phyloP scores from a whole-genome alignment of 768 basidiomycete species.

The Leccinum imitatum region DNA sequence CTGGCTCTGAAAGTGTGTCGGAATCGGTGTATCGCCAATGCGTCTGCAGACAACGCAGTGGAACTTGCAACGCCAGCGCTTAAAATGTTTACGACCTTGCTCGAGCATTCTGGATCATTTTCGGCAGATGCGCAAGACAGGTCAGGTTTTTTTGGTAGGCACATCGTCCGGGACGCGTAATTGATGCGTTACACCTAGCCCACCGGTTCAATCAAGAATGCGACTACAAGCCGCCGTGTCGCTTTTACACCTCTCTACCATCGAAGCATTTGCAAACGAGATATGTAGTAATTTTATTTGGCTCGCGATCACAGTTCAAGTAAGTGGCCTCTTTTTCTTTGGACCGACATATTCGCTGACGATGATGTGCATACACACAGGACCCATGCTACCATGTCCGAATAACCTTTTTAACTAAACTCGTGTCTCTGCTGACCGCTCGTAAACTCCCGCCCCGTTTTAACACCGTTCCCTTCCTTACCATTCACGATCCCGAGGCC shows the following conservation, averaged over 20 bases:
- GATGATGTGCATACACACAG: slow-evolving; percentile 37
- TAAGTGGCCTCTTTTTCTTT: slow-evolving; percentile 29
- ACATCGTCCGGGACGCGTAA: neutral
- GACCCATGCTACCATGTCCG: slow-evolving; percentile 91
- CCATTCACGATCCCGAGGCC: slow-evolving; percentile 86
- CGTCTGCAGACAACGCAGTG: slow-evolving; percentile 52
- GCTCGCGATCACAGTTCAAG: slow-evolving; percentile 77
- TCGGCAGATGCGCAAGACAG: slow-evolving; percentile 51
- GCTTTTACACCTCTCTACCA: slow-evolving; percentile 71
- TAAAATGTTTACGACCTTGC: slow-evolving; percentile 70
- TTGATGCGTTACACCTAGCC: slow-evolving; percentile 38
- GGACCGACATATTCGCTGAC: neutral
- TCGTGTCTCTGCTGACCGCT: slow-evolving; percentile 58
- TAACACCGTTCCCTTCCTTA: slow-evolving; percentile 84
- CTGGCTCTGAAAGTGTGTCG: slow-evolving; percentile 78
- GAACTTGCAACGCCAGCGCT: slow-evolving; percentile 75
- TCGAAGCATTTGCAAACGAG: slow-evolving; percentile 53
- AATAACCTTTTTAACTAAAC: slow-evolving; percentile 70
- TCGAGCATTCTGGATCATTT: slow-evolving; percentile 68
- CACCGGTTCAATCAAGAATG: slow-evolving; percentile 69
- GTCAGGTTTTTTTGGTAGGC: slow-evolving; percentile 34
- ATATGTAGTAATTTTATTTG: slow-evolving; percentile 63
- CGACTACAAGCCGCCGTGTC: slow-evolving; percentile 81
- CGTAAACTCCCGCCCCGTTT: slow-evolving; percentile 69
- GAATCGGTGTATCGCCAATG: slow-evolving; percentile 75